Evolutionary conservation across 2,329 filamentous ascomycete genomes (phyloP), one percentile per base, ranked within the genome.

Genomic region (Penicillium sp.): DNA sequence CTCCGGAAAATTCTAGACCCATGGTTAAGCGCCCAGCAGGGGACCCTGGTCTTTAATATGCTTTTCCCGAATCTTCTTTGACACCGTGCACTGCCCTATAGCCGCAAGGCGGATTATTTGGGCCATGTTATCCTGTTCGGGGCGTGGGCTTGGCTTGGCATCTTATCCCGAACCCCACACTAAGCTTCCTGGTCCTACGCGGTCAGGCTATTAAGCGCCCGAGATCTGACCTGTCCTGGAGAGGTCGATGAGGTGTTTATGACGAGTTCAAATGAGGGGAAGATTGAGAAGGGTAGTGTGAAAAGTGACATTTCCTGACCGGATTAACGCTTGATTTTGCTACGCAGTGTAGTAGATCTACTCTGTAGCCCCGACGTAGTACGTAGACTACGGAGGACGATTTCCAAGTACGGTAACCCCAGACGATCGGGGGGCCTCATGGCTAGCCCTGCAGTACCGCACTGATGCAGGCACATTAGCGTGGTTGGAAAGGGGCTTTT

Each of bases 11-110:
- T 66, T 63, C 57, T 60, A 43, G 59, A 46, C 65, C 63, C 58
- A n/a, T 66, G 54, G 60, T 65, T 67, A 66, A 65, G 63, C 65
- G 65, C 65, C 49, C 60, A 55, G 52, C 45, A 43, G 48, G 52
- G 11, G 39, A 26, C 47, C 39, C 29, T 22, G 19, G 47, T 24
- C 52, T 54, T 52, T 22, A n/a, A 9, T 9, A 31, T 57, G 50
- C 60, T 52, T 29, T 29, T 48, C 45, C 35, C 52, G 39, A 62
- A 60, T 51, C 54, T 61, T 63, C 52, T 56, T 61, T 54, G 24
- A 19, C 21, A 39, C 29, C 46, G 42, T 26, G 13, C 31, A 11
- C 19, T 39, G 9, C 33, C 14, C 44, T 29, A 24, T 54, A 54
- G 33, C 44, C 52, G 33, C 52, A 49, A 49, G 45, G 52, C 45